These are phyloP conservation scores for Teunomyces stri DNA, from an alignment of 805 yeast genomes.

Conservation along the genomic window DNA sequence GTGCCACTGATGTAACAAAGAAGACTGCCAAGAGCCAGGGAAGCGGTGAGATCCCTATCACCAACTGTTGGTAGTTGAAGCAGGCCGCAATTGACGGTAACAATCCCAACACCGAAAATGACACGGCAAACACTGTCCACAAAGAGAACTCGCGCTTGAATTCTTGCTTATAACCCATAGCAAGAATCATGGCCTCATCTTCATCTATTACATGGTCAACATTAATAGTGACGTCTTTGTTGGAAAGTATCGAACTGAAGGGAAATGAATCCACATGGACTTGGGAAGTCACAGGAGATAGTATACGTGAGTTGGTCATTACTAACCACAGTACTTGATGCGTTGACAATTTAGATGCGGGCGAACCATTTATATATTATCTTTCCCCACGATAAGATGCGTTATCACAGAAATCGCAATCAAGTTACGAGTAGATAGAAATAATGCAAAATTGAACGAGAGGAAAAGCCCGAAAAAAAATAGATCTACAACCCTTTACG, in stretches of 20 bases:
- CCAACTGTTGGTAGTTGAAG: constrained; percentile 57
- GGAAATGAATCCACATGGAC: constrained; percentile 36
- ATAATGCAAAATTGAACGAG: neutral
- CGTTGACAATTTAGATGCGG: neutral
- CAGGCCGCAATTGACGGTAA: constrained; percentile 66
- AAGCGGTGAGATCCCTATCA: constrained; percentile 60
- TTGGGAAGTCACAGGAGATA: constrained; percentile 16
- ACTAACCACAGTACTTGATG: neutral
- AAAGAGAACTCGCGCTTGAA: constrained; percentile 57
- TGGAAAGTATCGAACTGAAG: constrained; percentile 39
- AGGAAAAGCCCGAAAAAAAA: neutral
- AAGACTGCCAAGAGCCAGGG: constrained; percentile 58
- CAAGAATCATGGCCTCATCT: constrained; percentile 55
- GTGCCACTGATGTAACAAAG: constrained; percentile 57
- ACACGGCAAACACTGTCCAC: constrained; percentile 58
- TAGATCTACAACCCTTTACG: neutral
- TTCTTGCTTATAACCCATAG: constrained; percentile 64
- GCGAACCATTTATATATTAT: neutral
- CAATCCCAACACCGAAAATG: constrained; percentile 62
- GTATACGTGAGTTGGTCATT: constrained; percentile 1
- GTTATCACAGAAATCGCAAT: neutral
- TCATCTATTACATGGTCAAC: constrained; percentile 47
- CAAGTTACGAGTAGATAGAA: neutral
- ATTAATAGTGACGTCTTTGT: constrained; percentile 35
- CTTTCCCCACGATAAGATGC: constrained; percentile 4